Percentiles rank a stretch among this genome's conserved stretches.
These are phyloP conservation scores for Moelleriella libera DNA, from an alignment of 2,329 filamentous ascomycete species.

Conservation along the genomic window DNA sequence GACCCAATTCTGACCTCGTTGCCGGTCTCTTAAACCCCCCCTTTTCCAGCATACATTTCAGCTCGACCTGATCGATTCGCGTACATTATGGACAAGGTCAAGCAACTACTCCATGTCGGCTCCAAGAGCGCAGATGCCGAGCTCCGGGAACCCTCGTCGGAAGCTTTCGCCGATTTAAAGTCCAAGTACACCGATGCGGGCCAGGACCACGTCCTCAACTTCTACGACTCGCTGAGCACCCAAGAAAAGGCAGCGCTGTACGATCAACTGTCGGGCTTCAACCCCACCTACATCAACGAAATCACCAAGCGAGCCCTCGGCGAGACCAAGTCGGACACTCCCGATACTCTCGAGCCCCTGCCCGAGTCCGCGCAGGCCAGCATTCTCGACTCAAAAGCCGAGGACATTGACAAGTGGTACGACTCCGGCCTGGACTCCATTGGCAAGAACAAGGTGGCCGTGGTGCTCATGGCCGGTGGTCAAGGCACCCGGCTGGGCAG, in stretches of 20 bases:
- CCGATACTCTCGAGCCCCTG: constrained; percentile 63
- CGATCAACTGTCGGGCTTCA: constrained; percentile 67
- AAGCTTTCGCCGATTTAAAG: constrained; percentile 57
- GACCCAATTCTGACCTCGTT: too few species aligned
- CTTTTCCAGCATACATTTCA: background rate
- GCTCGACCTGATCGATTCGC: background rate
- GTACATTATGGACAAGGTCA: constrained; percentile 27
- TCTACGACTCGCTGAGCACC: constrained; percentile 62
- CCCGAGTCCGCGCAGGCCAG: constrained; percentile 78
- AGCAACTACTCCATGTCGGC: constrained; percentile 24
- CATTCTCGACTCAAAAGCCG: constrained; percentile 72
- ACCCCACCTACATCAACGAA: constrained; percentile 77
- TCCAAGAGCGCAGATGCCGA: constrained; percentile 15
- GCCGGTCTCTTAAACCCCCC: background rate
- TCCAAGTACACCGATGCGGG: constrained; percentile 63
- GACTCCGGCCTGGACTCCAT: constrained; percentile 68
- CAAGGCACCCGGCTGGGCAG: constrained; percentile 92
- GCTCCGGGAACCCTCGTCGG: constrained; percentile 41
- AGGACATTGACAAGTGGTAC: constrained; percentile 77
- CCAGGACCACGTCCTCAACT: constrained; percentile 65
- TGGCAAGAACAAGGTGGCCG: constrained; percentile 59
- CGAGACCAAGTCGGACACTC: constrained; percentile 50
- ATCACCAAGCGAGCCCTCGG: constrained; percentile 72
- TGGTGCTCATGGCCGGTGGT: constrained; percentile 93
- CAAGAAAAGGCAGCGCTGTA: constrained; percentile 67